Base-by-base conservation (phyloP, 495 filamentous ascomycete genomes). In the Neurospora sp. region DNA sequence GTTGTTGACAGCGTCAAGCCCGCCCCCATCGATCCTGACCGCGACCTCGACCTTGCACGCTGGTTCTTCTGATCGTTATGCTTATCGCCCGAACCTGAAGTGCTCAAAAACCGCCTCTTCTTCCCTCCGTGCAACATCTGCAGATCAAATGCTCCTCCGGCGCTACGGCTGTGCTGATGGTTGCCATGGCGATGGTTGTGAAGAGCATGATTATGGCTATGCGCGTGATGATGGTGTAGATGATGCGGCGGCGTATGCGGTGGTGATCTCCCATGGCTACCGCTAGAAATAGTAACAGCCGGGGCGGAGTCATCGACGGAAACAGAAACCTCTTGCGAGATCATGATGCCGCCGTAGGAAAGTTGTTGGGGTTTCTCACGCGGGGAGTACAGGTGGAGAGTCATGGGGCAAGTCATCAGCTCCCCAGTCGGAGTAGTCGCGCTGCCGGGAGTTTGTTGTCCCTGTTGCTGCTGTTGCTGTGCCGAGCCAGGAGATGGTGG, bases 291-390 rank as follows among this genome's bases (percentile, higher is more conserved):
- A 1, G 69, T 60, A 0, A 38, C 39, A 2, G 18, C 8, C 7
- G 54, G 41, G 1, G 9, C 5, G 12, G 44, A 69, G 16, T 77
- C 71, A 0, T 80, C 78, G 9, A 81, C 80, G 5, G 80, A 76
- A 12, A 85, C 79, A 7, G 78, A 79, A 5, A 85, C 76, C 16
- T 83, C 80, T 23, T 83, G 79, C 2, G 78, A 83, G 23, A 85
- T 79, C 83, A 85, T 79, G 76, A 85, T 85, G 49, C 83, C 80
- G n/a, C 79, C 80, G n/a, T 77, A 81, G 12, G 77, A 72, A 62
- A 72, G 62, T 14, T 75, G 72, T 5, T 41, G 10, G 2, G 49
- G 70, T 18, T 18, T 73, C 3, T 86, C 81, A 35, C 86, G 78
- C 1, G 80, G 78, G 1, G 74, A 76, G 3, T 60, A 31, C 72